A percentile compares a stretch with the other conserved stretches of the same genome.
phyloP scores from a whole-genome alignment of 768 basidiomycete species.

The Panaeolus papilionaceus region DNA sequence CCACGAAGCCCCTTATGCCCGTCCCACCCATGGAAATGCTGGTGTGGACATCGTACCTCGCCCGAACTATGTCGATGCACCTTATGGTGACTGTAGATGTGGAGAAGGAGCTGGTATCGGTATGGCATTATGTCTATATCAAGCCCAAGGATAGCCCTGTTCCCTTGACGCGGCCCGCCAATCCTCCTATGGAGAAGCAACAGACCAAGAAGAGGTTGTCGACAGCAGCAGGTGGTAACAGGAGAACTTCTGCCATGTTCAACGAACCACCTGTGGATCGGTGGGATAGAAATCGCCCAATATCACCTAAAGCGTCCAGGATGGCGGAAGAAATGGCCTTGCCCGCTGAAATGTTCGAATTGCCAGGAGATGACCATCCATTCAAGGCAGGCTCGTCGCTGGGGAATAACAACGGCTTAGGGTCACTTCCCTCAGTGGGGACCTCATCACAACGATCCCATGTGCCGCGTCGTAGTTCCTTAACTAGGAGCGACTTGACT shows the following conservation, averaged over 20 bases:
- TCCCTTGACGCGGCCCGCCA: constrained; percentile 37
- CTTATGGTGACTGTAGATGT: constrained; percentile 65
- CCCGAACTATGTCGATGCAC: constrained; percentile 52
- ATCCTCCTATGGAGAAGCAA: constrained; percentile 9
- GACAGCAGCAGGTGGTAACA: constrained; percentile 31
- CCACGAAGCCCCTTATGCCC: constrained; percentile 54
- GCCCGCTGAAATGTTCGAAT: constrained; percentile 38
- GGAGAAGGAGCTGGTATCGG: constrained; percentile 56
- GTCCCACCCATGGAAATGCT: constrained; percentile 71
- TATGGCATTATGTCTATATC: constrained; percentile 79
- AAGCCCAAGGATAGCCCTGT: constrained; percentile 62
- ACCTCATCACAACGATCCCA: constrained; percentile 34
- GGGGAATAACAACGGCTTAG: constrained; percentile 50
- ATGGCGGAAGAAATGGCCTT: constrained; percentile 37
- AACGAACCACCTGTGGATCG: constrained; percentile 30
- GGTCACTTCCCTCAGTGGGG: constrained; percentile 47
- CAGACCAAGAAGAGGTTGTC: constrained; percentile 42
- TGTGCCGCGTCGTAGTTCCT: constrained; percentile 46
- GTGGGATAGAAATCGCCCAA: constrained; percentile 40
- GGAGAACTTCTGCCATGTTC: constrained; percentile 46
- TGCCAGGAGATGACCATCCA: neutral
- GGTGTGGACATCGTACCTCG: constrained; percentile 61
- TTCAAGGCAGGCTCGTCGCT: neutral
- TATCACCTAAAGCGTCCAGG: constrained; percentile 39
- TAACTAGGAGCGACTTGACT: constrained; percentile 60